Percentiles rank a stretch among this genome's conserved stretches.
phyloP scores from a whole-genome alignment of 176 grass and related monocot species.

The Oryza meyeriana region DNA sequence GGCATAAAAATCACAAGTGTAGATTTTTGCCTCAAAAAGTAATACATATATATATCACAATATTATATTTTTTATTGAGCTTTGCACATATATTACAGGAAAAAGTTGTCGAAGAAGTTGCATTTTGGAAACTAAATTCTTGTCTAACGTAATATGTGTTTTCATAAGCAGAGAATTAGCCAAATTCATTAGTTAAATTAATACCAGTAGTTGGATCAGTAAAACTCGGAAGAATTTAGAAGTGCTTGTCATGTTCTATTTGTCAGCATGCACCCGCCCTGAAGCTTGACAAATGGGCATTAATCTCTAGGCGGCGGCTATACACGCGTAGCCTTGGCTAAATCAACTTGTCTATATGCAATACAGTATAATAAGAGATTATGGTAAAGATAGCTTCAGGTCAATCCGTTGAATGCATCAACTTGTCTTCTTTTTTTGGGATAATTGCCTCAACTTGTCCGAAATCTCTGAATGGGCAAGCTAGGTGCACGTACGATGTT shows the following conservation, averaged over 20 bases:
- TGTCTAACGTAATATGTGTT: not conserved
- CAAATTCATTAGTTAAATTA: not conserved
- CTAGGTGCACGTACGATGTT: not conserved
- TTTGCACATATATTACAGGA: no score
- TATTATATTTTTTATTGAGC: not conserved
- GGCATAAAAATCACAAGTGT: no score
- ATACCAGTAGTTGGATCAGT: not conserved
- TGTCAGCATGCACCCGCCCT: not conserved
- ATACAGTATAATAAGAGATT: not conserved
- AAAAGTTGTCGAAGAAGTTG: not conserved
- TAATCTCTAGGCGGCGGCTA: slow-evolving; percentile 9
- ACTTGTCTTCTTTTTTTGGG: not conserved
- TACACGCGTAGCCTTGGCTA: not conserved
- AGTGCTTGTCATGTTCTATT: slow-evolving; percentile 15
- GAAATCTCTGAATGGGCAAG: not conserved
- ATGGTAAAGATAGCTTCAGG: not conserved
- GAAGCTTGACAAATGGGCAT: slow-evolving; percentile 17
- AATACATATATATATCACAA: not conserved
- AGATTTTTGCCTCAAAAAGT: not conserved
- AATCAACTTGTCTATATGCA: not conserved
- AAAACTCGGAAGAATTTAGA: not conserved
- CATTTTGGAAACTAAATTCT: not conserved
- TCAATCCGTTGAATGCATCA: not conserved
- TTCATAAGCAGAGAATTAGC: not conserved
- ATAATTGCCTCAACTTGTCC: not conserved